Base-by-base conservation (phyloP, 805 yeast species). In the Candida nemodendra region DNA sequence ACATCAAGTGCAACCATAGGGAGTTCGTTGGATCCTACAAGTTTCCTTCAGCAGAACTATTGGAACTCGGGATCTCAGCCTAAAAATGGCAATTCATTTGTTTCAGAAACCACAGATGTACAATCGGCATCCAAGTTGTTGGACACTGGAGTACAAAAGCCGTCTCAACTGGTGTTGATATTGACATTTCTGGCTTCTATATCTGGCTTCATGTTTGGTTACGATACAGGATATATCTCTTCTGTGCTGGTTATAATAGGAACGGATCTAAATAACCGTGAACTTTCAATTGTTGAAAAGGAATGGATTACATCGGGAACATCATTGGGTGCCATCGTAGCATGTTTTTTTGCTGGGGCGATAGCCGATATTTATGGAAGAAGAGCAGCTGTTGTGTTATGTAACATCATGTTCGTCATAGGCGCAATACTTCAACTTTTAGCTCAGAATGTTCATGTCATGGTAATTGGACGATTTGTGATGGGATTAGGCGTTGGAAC, bases 121-220 rank as follows among this genome's bases (percentile, higher is more conserved):
- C 45, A 32, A 16, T 42, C 52, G 8, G 42, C 44, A 17, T 42
- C 46, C 15, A 30, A 38, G 6, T 14, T 38, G 8, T 34, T 50
- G 16, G 56, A 51, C 8, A 9, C 38, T 14, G 46, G 43, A 18
- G 28, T 32, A 9, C 26, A 22, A n/a, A 56, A 42, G 31, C 74
- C 74, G 3, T 59, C 77, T 13, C 46, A 48, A 4, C 47, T 72
- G 41, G 74, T 74, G 21, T 46, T 71, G 12, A 46, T 62, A n/a
- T 56, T 74, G 34, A 74, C 80, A 1, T 55, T 70, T 26, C 67
- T 72, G 13, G 70, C 78, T 3, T 75, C 80, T 12, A 70, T 76
- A 17, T 73, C 78, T 0, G 81, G 81, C 2, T 74, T 75, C 51
- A 72, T 76, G 78, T 76, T 76, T 54, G 81, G 81, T 8, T 76